Evolutionary conservation across 768 basidiomycete genomes (phyloP), one percentile per base, ranked within the genome.

Genomic region (Coprinellus aureogranulatus): DNA sequence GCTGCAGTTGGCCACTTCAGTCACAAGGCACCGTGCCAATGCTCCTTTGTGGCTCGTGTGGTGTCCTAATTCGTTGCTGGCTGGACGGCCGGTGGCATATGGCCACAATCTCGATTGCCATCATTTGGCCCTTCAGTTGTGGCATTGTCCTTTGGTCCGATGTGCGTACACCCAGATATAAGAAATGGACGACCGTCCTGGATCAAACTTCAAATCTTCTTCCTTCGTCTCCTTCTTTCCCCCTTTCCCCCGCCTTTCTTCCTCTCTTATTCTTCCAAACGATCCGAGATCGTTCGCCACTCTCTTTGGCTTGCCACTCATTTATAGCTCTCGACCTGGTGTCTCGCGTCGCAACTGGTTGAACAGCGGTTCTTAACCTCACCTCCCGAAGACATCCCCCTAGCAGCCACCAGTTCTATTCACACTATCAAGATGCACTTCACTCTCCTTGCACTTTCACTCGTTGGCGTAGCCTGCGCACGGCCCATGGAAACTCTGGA

Each of bases 371-470:
- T 61, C 57, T n/a, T n/a, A n/a, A n/a, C n/a, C n/a, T n/a, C n/a
- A n/a, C n/a, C n/a, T n/a, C n/a, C n/a, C n/a, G n/a, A n/a, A n/a
- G n/a, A n/a, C n/a, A n/a, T n/a, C n/a, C n/a, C 50, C 39, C 28
- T 54, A 37, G 34, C 58, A 60, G 59, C 44, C 46, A 27, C 18
- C 49, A n/a, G n/a, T n/a, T n/a, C n/a, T n/a, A 34, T 12, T 48
- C 12, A 20, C 46, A 3, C 39, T 11, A 55, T 40, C 34, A 79
- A 75, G 75, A 77, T 74, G 72, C 72, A 72, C 65, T 68, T 68
- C 52, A 55, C 70, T 48, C 65, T 82, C 57, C 64, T 78, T 56
- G 60, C 70, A 18, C 67, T 77, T 40, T 66, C 70, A 20, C 63
- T 75, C 39, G 69, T 67, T 28, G 41, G 71, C 51, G 64, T 66